Conservation (phyloP, 2,329 filamentous ascomycete species). For the Ophiocordyceps sinensis region DNA sequence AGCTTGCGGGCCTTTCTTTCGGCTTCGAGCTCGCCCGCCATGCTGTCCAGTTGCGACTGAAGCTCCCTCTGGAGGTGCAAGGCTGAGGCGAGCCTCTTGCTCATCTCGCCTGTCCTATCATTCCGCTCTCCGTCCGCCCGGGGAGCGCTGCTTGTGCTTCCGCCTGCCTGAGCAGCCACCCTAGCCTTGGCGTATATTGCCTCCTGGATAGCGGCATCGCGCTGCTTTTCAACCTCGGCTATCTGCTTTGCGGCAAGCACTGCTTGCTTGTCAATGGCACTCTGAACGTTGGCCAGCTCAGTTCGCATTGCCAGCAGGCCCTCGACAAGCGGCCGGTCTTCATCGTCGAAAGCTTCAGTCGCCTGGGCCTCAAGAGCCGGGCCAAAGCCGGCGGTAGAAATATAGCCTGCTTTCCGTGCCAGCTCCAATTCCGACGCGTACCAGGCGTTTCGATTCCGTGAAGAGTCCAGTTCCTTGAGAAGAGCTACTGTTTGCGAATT, state of each 20-base stretch:
- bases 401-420: conserved; percentile 80
- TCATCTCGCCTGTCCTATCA: conserved; percentile 52
- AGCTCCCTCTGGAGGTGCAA: conserved; percentile 68
- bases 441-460: conserved; percentile 85
- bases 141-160: conserved; percentile 47
- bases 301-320: conserved; percentile 82
- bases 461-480: conserved; percentile 72
- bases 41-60: conserved; percentile 57
- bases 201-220: conserved; percentile 87
- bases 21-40: conserved; percentile 58
- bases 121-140: conserved; percentile 44
- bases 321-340: conserved; percentile 84
- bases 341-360: conserved; percentile 72
- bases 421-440: conserved; percentile 90
- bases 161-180: conserved; percentile 59
- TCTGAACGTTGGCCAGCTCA: conserved; percentile 81
- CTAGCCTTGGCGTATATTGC: conserved; percentile 92
- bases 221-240: conserved; percentile 85
- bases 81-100: conserved; percentile 67
- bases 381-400: conserved; percentile 53
- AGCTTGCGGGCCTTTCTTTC: conserved; percentile 71
- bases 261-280: conserved; percentile 77
- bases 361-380: conserved; percentile 63
- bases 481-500: conserved; percentile 58
- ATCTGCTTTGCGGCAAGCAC: conserved; percentile 75